phyloP scores from a whole-genome alignment of 345 rosid genomes.

The Brassica carinata region DNA sequence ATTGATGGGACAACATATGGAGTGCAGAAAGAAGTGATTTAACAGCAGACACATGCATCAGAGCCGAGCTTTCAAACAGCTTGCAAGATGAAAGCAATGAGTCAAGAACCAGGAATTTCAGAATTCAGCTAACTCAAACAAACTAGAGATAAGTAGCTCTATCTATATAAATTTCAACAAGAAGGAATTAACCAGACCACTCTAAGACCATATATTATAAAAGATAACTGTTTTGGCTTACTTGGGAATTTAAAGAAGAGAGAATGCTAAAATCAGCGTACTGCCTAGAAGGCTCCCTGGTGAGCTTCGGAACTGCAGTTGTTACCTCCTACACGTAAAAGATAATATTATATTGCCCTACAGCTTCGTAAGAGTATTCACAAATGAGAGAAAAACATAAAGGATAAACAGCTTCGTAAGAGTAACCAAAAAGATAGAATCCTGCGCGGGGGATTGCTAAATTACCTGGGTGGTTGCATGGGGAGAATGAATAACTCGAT shows the following conservation, averaged over 20 bases:
- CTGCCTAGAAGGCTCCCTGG: constrained; percentile 78
- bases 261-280: constrained; percentile 82
- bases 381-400: constrained; percentile 11
- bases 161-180: constrained; percentile 9
- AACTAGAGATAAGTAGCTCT: constrained; percentile 13
- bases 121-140: constrained; percentile 16
- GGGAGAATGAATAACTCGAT: constrained; percentile 93
- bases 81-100: constrained; percentile 44
- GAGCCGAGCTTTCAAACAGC: constrained; percentile 98
- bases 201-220: constrained; percentile 11
- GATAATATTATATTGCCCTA: constrained; percentile 14
- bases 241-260: constrained; percentile 98
- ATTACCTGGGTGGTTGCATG: constrained; percentile 94
- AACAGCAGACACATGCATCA: constrained; percentile 95
- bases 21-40: constrained; percentile 95
- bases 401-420: constrained; percentile 1
- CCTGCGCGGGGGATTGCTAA: constrained; percentile 12
- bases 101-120: constrained; percentile 44
- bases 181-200: constrained; percentile 3
- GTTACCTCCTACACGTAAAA: constrained; percentile 66
- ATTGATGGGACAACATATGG: constrained; percentile 78
- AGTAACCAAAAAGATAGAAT: background rate
- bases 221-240: constrained; percentile 31
- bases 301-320: constrained; percentile 70
- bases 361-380: constrained; percentile 1